These are phyloP conservation scores for Yarrowia sp. DNA, from an alignment of 805 yeast species.

Conservation along the genomic window DNA sequence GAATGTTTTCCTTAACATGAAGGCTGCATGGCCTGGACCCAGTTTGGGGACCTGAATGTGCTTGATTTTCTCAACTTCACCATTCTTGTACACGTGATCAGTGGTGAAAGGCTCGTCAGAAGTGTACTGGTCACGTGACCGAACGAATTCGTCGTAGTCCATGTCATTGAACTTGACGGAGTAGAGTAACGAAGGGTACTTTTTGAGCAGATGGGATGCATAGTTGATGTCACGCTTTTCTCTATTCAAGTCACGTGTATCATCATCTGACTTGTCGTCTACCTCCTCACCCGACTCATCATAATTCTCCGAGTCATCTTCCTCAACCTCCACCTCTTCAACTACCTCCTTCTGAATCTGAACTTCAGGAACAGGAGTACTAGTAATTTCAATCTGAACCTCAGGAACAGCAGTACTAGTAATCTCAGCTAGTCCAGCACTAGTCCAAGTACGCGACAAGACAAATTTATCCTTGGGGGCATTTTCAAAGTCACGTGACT, in stretches of 20 bases:
- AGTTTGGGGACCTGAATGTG: neutral
- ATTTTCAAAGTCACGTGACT: neutral
- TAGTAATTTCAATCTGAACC: no score
- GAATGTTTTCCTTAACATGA: conserved; percentile 8
- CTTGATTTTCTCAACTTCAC: neutral
- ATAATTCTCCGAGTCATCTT: neutral
- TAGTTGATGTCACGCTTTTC: neutral
- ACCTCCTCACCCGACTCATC: neutral
- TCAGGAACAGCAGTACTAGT: no score
- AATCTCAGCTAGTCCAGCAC: no score
- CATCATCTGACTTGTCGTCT: neutral
- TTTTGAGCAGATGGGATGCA: neutral
- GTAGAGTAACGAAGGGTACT: neutral
- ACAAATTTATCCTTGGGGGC: neutral
- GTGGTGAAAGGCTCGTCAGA: conserved; percentile 1
- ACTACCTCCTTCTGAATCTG: neutral
- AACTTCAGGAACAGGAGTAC: no score
- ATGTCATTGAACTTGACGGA: neutral
- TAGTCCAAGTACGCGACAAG: neutral
- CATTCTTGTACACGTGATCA: conserved; percentile 3
- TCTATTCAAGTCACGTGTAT: neutral
- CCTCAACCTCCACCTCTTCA: neutral
- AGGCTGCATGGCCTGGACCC: neutral
- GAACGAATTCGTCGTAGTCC: neutral
- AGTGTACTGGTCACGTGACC: neutral